Evolutionary conservation across 2,329 filamentous ascomycete genomes (phyloP), one percentile per base, ranked within the genome.

Genomic region (Pseudogymnoascus sp.): DNA sequence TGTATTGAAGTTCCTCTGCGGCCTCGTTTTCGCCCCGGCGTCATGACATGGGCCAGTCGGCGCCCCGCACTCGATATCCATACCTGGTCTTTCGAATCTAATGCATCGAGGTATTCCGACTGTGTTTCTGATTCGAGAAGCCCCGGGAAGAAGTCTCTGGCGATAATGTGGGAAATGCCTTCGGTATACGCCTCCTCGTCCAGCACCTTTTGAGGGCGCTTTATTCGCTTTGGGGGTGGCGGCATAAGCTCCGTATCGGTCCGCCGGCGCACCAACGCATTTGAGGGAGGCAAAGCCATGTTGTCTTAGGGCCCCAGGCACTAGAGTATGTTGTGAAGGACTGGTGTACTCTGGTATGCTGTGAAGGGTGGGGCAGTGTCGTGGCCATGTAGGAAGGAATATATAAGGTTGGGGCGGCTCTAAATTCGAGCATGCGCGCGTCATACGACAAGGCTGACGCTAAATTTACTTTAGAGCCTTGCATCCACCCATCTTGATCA

Each of bases 151-250:
- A 96, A 99, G 79, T 99, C 95, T 68, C 95, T 87, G 9, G 91
- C 91, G 67, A 99, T 96, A 73, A 99, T 97, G 69, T 95, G 88
- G 0, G 93, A 96, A 28, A 99, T 81, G 0, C 90, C 89, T 64
- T 92, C 87, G 1, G 91, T 95, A 76, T 99, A 99, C 62, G 89
- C 87, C 69, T 99, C 93, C 80, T 99, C 95, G 74, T 96, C 91
- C 28, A 99, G 84, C 28, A 97, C 87, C 66, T 88, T 89, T 66
- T 88, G 87, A 0, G 95, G 95, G 62, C 95, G 85, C 77, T 97
- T 97, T 72, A 97, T 96, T 64, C 91, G 88, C 75, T 96, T 97
- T 3, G 92, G 91, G 5, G 93, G 93, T 10, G 93, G 92, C 15
- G 91, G 89, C 92, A 97, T 97, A 62, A 96, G 78, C 63, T 89